Conservation (phyloP, 2,329 filamentous ascomycete species). For the Esteya vermicola region DNA sequence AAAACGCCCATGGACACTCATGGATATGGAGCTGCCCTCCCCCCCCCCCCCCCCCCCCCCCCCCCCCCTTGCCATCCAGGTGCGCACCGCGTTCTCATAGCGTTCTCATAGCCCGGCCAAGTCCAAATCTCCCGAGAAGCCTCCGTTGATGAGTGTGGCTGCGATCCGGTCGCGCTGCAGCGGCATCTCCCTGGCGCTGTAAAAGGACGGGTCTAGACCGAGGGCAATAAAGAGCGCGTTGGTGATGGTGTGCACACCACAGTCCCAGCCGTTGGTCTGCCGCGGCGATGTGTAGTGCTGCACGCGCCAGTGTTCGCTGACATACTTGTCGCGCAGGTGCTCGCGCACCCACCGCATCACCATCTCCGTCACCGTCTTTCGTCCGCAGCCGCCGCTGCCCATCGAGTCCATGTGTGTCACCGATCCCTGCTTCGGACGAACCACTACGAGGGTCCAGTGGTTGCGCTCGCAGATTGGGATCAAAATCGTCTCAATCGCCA, state of each 20-base stretch:
- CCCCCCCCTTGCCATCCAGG: no score
- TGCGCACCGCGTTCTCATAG: no score
- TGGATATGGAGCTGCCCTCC: no score
- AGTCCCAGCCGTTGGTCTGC: conserved; percentile 58
- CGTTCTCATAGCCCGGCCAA: conserved; percentile 23
- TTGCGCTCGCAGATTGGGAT: conserved; percentile 50
- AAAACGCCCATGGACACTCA: no score
- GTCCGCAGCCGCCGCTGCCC: conserved; percentile 24
- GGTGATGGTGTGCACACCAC: conserved; percentile 62
- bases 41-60: no score
- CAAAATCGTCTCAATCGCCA: conserved; percentile 52
- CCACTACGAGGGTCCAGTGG: conserved; percentile 61
- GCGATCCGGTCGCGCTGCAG: conserved; percentile 49
- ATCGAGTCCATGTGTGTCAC: conserved; percentile 61
- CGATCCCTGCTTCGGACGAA: conserved; percentile 44
- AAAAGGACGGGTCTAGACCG: conserved; percentile 36
- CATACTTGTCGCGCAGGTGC: conserved; percentile 43
- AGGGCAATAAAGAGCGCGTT: conserved; percentile 52
- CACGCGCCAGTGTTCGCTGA: conserved; percentile 38
- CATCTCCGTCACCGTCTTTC: conserved; percentile 22
- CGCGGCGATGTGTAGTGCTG: conserved; percentile 32
- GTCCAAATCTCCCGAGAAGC: conserved; percentile 47
- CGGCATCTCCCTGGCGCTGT: conserved; percentile 39
- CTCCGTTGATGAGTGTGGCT: conserved; percentile 50
- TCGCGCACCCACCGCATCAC: conserved; percentile 41